Percentiles rank a stretch among this genome's conserved stretches.
These are phyloP conservation scores for Ramaria rubella DNA, from an alignment of 768 basidiomycete genomes.

Conservation along the genomic window DNA sequence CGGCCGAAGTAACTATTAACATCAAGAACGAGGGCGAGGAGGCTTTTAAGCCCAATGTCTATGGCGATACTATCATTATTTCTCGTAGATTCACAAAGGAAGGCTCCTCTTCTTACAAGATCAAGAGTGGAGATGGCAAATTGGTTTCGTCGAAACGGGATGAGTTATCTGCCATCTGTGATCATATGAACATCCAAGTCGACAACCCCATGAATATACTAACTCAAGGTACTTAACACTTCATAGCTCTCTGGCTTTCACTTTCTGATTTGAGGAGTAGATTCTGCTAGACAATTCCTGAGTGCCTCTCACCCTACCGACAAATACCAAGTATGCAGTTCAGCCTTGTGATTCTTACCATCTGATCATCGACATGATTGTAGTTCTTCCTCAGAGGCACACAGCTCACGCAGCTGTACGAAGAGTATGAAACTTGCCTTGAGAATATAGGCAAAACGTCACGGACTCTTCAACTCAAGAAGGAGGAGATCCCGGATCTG, in stretches of 20 bases:
- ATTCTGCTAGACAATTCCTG: constrained; percentile 76
- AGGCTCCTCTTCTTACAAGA: constrained; percentile 74
- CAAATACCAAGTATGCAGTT: constrained; percentile 72
- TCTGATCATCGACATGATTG: constrained; percentile 5
- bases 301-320: constrained; percentile 72
- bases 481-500: constrained; percentile 73
- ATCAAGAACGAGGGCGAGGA: constrained; percentile 90
- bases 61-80: constrained; percentile 79
- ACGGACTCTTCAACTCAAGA: constrained; percentile 62
- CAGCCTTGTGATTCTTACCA: neutral
- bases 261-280: constrained; percentile 28
- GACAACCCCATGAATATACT: constrained; percentile 95
- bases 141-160: constrained; percentile 71
- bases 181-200: constrained; percentile 95
- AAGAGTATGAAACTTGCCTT: constrained; percentile 76
- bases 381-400: constrained; percentile 92
- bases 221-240: constrained; percentile 55
- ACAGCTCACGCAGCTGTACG: constrained; percentile 77
- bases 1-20: constrained; percentile 68
- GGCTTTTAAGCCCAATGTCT: constrained; percentile 79
- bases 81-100: constrained; percentile 75
- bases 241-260: neutral
- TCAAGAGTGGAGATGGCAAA: constrained; percentile 61
- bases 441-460: constrained; percentile 66
- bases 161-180: constrained; percentile 82